These are phyloP conservation scores for Pseudisothecium myosuroides DNA, from an alignment of 225 moss, liverwort and hornwort genomes.

Conservation along the genomic window DNA sequence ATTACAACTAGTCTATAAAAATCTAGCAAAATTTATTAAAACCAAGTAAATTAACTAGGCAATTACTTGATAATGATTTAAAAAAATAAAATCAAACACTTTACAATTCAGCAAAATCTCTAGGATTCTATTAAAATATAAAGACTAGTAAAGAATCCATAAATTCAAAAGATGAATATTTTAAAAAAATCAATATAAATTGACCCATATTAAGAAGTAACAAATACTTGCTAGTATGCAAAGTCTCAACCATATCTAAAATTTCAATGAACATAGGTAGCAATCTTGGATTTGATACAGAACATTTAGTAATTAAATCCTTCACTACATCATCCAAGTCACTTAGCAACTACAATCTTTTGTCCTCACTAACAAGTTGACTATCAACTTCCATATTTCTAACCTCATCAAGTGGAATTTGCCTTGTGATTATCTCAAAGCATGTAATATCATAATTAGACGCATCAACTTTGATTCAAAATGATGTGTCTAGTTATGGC, in stretches of 20 bases:
- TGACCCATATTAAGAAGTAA: neutral
- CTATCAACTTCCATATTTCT: rapidly evolving
- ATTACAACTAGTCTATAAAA: neutral
- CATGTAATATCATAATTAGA: neutral
- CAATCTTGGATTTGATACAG: neutral
- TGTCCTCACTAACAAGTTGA: neutral
- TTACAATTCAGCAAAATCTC: neutral
- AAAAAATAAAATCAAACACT: neutral
- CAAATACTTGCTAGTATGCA: rapidly evolving
- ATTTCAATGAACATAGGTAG: neutral
- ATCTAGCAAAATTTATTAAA: neutral
- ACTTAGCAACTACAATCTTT: neutral
- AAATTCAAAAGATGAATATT: neutral
- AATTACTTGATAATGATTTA: neutral
- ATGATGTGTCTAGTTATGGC: too few relatives aligned
- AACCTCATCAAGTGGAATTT: neutral
- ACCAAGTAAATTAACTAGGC: neutral
- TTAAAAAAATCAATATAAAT: neutral
- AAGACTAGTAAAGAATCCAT: neutral
- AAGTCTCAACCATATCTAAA: neutral
- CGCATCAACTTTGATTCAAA: neutral
- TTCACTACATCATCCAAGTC: neutral
- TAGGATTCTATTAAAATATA: neutral
- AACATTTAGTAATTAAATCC: neutral
- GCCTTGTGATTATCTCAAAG: neutral